These are phyloP conservation scores for Phialocephala subalpina DNA, from an alignment of 2,329 filamentous ascomycete species.

Conservation along the genomic window DNA sequence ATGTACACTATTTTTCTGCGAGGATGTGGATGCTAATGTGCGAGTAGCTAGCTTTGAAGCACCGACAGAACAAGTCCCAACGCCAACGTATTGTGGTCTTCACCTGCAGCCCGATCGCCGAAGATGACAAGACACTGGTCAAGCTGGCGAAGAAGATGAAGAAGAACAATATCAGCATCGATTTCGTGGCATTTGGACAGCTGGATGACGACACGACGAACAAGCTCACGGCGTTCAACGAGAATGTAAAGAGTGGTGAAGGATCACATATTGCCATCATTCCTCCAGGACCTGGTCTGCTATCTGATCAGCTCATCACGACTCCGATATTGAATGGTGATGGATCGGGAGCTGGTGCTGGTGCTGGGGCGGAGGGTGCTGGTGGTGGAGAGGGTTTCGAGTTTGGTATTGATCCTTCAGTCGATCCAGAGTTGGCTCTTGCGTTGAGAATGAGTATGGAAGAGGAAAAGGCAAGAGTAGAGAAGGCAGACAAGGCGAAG, in stretches of 20 bases:
- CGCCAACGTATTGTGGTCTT: slow-evolving; percentile 97
- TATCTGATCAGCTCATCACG: slow-evolving; percentile 90
- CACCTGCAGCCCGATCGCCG: slow-evolving; percentile 89
- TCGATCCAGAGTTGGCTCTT: slow-evolving; percentile 93
- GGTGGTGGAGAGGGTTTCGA: slow-evolving; percentile 72
- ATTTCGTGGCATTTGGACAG: slow-evolving; percentile 95
- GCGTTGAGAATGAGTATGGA: slow-evolving; percentile 98
- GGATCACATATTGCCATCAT: slow-evolving; percentile 92
- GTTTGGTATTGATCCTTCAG: slow-evolving; percentile 88
- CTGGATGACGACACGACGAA: slow-evolving; percentile 89
- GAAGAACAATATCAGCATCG: slow-evolving; percentile 93
- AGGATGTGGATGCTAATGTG: slow-evolving; percentile 32
- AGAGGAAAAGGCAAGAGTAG: slow-evolving; percentile 93
- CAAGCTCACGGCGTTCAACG: slow-evolving; percentile 93
- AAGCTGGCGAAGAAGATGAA: slow-evolving; percentile 98
- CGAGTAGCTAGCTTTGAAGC: slow-evolving; percentile 87
- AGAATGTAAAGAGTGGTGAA: slow-evolving; percentile 89
- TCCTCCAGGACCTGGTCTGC: slow-evolving; percentile 87
- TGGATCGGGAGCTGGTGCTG: slow-evolving; percentile 64
- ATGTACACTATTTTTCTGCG: slow-evolving; percentile 49
- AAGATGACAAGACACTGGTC: slow-evolving; percentile 87
- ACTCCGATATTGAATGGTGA: slow-evolving; percentile 92
- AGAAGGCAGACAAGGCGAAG: slow-evolving; percentile 82
- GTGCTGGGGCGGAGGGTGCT: slow-evolving; percentile 57
- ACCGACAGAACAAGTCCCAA: slow-evolving; percentile 97